phyloP scores from a whole-genome alignment of 2,329 filamentous ascomycete species.

The Xylaria sp. region DNA sequence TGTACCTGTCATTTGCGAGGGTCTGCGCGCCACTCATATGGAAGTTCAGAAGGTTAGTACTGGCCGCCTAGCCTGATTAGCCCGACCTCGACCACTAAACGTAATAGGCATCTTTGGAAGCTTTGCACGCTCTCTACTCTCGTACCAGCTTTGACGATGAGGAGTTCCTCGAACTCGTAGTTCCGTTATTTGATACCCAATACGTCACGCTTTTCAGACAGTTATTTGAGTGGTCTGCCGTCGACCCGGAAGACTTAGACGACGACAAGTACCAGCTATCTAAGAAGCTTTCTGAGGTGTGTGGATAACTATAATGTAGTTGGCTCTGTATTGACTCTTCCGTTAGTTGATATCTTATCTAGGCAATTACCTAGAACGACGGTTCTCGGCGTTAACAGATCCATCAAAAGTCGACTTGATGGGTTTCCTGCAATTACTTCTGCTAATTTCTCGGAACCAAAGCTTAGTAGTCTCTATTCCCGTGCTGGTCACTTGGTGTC shows the following conservation, averaged over 20 bases:
- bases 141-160: constrained; percentile 78
- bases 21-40: constrained; percentile 75
- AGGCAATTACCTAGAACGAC: constrained; percentile 84
- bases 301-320: constrained; percentile 34
- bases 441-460: constrained; percentile 81
- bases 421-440: constrained; percentile 81
- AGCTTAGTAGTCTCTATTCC: constrained; percentile 95
- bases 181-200: constrained; percentile 79
- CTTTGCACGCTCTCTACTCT: constrained; percentile 83
- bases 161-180: constrained; percentile 81
- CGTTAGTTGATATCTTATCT: constrained; percentile 83
- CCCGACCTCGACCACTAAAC: constrained; percentile 24
- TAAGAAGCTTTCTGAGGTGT: constrained; percentile 93
- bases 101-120: constrained; percentile 79
- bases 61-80: background rate
- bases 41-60: constrained; percentile 76
- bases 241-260: constrained; percentile 84
- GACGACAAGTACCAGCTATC: constrained; percentile 91
- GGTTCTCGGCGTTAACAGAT: constrained; percentile 69
- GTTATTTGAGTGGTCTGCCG: constrained; percentile 82
- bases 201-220: constrained; percentile 77
- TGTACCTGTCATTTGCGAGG: constrained; percentile 75
- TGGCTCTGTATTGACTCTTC: constrained; percentile 25
- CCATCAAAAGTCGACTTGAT: constrained; percentile 70
- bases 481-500: constrained; percentile 88